Conservation (phyloP, 2,329 filamentous ascomycete species). For the Immersiporthe knoxdaviesiana region DNA sequence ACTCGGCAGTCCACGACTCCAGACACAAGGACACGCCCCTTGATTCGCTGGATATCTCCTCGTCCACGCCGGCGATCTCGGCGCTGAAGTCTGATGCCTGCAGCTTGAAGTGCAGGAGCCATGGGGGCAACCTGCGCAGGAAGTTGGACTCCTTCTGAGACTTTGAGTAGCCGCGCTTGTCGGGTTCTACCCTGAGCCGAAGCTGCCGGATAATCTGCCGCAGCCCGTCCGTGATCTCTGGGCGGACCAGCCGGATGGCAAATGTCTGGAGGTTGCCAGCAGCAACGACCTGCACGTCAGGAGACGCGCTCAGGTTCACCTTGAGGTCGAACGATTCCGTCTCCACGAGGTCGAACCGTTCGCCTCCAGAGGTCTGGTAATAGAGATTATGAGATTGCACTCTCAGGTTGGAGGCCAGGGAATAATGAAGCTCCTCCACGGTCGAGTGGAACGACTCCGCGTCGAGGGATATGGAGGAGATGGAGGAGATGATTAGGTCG, state of each 20-base stretch:
- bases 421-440: slow-evolving; percentile 84
- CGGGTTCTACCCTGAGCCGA: slow-evolving; percentile 68
- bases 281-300: slow-evolving; percentile 80
- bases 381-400: slow-evolving; percentile 88
- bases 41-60: slow-evolving; percentile 78
- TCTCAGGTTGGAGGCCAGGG: slow-evolving; percentile 78
- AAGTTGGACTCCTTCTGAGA: slow-evolving; percentile 65
- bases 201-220: slow-evolving; percentile 89
- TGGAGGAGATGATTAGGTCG: slow-evolving; percentile 91
- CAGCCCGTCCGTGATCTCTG: slow-evolving; percentile 90
- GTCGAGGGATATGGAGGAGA: slow-evolving; percentile 91
- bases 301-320: slow-evolving; percentile 79
- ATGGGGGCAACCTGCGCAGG: slow-evolving; percentile 76
- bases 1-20: slow-evolving; percentile 86
- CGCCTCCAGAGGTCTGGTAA: slow-evolving; percentile 85
- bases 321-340: slow-evolving; percentile 90
- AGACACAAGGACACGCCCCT: slow-evolving; percentile 85
- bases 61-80: slow-evolving; percentile 87
- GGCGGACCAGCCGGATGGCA: slow-evolving; percentile 84
- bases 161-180: slow-evolving; percentile 56
- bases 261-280: slow-evolving; percentile 84
- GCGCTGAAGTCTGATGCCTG: slow-evolving; percentile 88
- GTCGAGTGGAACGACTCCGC: slow-evolving; percentile 94
- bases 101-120: slow-evolving; percentile 82
- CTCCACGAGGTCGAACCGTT: slow-evolving; percentile 82